A percentile compares a stretch with the other conserved stretches of the same genome.
Evolutionary conservation across 352 stramenopile genomes (phyloP).

Genomic region (Globisporangium okanoganense): DNA sequence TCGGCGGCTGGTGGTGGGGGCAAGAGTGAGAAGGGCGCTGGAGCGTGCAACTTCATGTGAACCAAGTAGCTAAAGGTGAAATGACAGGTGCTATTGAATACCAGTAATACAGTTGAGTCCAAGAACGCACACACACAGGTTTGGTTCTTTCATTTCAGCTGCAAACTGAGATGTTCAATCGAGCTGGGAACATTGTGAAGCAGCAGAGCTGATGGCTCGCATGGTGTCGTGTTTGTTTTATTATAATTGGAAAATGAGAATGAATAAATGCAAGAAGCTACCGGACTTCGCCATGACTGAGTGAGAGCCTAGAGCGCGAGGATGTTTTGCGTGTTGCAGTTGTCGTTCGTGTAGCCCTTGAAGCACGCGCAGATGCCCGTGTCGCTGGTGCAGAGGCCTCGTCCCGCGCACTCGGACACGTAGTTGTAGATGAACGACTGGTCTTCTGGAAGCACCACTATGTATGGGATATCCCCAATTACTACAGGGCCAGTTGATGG

Average conservation of each 20-base stretch:
- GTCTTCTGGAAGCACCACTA: constrained; percentile 22
- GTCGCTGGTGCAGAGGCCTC: constrained; percentile 61
- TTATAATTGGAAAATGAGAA: neutral
- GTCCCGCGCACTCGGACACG: constrained; percentile 67
- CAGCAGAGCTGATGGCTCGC: neutral
- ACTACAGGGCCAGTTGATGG: too few relatives aligned
- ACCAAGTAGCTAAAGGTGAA: too few relatives aligned
- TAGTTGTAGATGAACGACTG: constrained; percentile 54
- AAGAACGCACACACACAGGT: too few relatives aligned
- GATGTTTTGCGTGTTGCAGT: constrained; percentile 83
- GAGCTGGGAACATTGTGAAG: neutral
- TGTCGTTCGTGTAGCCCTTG: constrained; percentile 88
- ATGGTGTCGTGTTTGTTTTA: neutral
- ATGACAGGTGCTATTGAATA: too few relatives aligned
- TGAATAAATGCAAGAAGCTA: neutral
- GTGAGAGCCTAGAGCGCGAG: constrained; percentile 42
- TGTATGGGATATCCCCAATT: constrained; percentile 16
- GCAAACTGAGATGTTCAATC: too few relatives aligned
- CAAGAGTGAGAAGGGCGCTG: neutral
- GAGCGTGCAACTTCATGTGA: constrained; percentile 16
- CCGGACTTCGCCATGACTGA: neutral
- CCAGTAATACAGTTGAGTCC: too few relatives aligned
- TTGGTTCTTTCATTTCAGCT: too few relatives aligned
- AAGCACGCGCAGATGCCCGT: constrained; percentile 84
- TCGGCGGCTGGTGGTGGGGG: neutral